phyloP scores from a whole-genome alignment of 1,284 basidiomycete species.

The Coriolopsis trogii region DNA sequence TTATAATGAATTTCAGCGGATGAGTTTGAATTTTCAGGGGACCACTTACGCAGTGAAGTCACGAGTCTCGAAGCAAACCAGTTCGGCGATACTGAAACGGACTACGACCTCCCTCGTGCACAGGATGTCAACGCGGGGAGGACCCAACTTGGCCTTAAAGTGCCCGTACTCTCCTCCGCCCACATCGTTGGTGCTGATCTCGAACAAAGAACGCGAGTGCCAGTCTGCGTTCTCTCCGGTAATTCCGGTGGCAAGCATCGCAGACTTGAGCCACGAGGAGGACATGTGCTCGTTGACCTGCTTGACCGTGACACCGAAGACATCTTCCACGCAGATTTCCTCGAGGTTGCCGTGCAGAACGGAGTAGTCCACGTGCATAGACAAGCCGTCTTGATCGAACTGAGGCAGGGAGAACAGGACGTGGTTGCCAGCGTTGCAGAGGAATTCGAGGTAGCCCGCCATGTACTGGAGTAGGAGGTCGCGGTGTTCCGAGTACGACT shows the following conservation, averaged over 20 bases:
- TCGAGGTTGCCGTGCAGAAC: conserved; percentile 9
- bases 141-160: conserved; percentile 33
- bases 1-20: background rate
- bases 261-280: conserved; percentile 36
- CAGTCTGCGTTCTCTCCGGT: conserved; percentile 12
- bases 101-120: conserved; percentile 37
- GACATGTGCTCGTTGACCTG: conserved; percentile 37
- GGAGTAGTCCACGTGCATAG: conserved; percentile 31
- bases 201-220: conserved; percentile 29
- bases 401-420: conserved; percentile 36
- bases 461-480: conserved; percentile 25
- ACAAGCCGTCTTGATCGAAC: conserved; percentile 29
- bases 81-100: conserved; percentile 33
- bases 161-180: conserved; percentile 16
- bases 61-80: conserved; percentile 28
- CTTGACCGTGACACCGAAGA: conserved; percentile 31
- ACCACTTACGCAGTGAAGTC: conserved; percentile 29
- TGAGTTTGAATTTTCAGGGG: background rate
- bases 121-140: conserved; percentile 33
- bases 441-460: conserved; percentile 27
- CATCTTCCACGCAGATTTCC: conserved; percentile 5
- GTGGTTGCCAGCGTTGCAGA: conserved; percentile 33
- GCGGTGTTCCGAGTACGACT: conserved; percentile 7
- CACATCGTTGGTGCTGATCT: conserved; percentile 23
- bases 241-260: conserved; percentile 26